Percentiles rank a stretch among this genome's conserved stretches.
phyloP scores from a whole-genome alignment of 345 rosid genomes.

The Eucalyptus pauciflora region DNA sequence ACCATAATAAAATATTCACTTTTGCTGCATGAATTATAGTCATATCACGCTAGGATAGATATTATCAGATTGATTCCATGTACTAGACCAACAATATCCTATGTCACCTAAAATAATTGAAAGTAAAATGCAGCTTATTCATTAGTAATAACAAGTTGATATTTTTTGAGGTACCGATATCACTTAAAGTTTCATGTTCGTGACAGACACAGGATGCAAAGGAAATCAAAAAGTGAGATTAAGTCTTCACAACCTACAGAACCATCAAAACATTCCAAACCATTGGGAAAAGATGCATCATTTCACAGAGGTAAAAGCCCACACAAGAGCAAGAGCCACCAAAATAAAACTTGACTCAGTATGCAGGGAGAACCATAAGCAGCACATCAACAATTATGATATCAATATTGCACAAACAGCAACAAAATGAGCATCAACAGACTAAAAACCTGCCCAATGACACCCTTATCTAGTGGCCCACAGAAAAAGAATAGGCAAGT shows the following conservation, averaged over 20 bases:
- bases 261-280: neutral
- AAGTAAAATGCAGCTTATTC: neutral
- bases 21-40: neutral
- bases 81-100: neutral
- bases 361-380: neutral
- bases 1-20: neutral
- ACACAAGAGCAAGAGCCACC: neutral
- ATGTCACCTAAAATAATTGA: neutral
- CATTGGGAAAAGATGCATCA: neutral
- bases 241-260: neutral
- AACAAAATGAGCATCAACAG: neutral
- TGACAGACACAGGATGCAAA: neutral
- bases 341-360: neutral
- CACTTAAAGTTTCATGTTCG: neutral
- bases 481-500: neutral
- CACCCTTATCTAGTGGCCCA: neutral
- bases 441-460: neutral
- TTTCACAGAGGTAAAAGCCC: neutral
- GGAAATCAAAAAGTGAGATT: neutral
- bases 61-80: neutral
- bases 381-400: neutral
- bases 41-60: neutral
- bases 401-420: neutral
- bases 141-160: neutral
- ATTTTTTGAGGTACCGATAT: neutral